Conservation (phyloP, 2,329 filamentous ascomycete genomes). For the Botrytis galanthina region DNA sequence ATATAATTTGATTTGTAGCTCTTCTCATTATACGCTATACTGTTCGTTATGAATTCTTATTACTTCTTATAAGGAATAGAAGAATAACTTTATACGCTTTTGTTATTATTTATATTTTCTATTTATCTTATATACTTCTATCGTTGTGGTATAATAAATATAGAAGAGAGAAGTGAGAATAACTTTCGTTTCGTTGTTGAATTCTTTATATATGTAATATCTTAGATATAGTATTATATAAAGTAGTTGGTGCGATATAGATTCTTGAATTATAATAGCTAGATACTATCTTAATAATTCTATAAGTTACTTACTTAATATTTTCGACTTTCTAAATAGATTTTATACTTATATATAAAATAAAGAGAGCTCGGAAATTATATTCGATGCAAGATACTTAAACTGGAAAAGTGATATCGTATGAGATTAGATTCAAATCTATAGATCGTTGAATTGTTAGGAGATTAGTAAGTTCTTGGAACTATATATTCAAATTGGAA, state of each 20-base stretch:
- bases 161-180: neutral
- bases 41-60: too few relatives aligned
- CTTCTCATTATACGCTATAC: neutral
- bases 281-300: too few relatives aligned
- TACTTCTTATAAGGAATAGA: neutral
- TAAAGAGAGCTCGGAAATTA: too few relatives aligned
- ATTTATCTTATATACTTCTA: neutral
- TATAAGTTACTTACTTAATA: too few relatives aligned
- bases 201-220: neutral
- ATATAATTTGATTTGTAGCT: neutral
- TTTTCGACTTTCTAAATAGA: too few relatives aligned
- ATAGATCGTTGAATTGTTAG: neutral
- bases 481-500: too few relatives aligned
- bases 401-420: neutral
- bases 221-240: neutral
- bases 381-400: rapidly evolving
- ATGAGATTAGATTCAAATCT: neutral
- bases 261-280: neutral
- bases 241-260: neutral
- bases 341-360: too few relatives aligned
- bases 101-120: neutral
- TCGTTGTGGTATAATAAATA: rapidly evolving
- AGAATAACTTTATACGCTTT: neutral
- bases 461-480: too few relatives aligned
- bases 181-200: neutral